phyloP scores from a whole-genome alignment of 73 alveolate species.

The Paramecium tetraurelia region DNA sequence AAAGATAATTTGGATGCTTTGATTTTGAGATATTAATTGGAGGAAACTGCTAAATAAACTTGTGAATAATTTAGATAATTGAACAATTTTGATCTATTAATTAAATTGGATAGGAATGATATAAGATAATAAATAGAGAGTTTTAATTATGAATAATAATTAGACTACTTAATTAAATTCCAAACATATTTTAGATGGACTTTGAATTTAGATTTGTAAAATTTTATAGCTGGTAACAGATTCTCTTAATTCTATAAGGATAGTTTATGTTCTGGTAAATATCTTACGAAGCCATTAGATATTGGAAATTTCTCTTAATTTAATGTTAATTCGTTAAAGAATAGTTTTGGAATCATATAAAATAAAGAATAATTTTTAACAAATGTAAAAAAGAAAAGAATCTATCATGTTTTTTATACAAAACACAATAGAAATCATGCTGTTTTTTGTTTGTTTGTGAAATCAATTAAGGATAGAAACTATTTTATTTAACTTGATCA shows the following conservation, averaged over 20 bases:
- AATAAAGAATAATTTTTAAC: background rate
- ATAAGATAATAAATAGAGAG: background rate
- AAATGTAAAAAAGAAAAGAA: background rate
- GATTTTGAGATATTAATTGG: background rate
- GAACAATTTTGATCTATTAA: background rate
- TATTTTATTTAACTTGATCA: background rate
- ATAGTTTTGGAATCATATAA: background rate
- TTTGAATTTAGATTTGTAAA: background rate
- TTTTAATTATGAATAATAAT: background rate
- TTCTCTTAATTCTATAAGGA: background rate
- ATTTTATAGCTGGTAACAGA: background rate
- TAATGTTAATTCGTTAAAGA: background rate
- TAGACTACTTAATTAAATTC: background rate
- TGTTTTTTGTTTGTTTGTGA: background rate
- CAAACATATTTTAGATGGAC: background rate
- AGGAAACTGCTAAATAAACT: background rate
- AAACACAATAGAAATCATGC: background rate
- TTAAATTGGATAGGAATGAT: background rate
- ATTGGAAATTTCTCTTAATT: background rate
- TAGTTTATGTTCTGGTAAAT: background rate
- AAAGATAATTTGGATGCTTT: background rate
- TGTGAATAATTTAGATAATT: background rate
- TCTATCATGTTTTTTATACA: background rate
- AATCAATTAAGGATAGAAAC: background rate
- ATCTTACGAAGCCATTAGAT: background rate